phyloP scores from a whole-genome alignment of 805 yeast genomes.

The Ogataea degrootiae region DNA sequence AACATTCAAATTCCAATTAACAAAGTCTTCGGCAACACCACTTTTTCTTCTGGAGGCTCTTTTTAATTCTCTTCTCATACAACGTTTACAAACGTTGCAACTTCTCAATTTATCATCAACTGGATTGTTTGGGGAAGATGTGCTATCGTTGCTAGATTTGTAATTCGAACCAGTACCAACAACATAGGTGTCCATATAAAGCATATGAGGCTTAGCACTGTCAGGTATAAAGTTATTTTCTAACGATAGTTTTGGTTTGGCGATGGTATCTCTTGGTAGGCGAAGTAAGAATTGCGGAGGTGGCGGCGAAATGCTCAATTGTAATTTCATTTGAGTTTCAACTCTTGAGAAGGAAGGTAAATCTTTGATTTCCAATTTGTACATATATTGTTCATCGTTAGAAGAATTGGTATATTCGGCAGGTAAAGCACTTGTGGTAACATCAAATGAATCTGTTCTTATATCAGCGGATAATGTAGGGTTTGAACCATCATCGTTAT shows the following conservation, averaged over 20 bases:
- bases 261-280: constrained; percentile 80
- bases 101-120: constrained; percentile 25
- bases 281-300: constrained; percentile 72
- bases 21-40: constrained; percentile 66
- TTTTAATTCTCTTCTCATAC: constrained; percentile 89
- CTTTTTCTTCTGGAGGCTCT: constrained; percentile 90
- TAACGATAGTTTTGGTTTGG: constrained; percentile 79
- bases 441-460: constrained; percentile 20
- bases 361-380: constrained; percentile 48
- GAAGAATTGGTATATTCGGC: constrained; percentile 21
- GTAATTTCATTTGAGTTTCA: constrained; percentile 89
- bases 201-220: constrained; percentile 47
- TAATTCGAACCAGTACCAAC: constrained; percentile 30
- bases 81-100: constrained; percentile 79
- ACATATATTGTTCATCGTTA: constrained; percentile 28
- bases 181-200: constrained; percentile 77
- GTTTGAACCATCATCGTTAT: constrained; percentile 7
- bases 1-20: constrained; percentile 71
- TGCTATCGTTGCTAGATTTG: constrained; percentile 13
- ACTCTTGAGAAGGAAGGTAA: constrained; percentile 84
- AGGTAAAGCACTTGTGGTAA: constrained; percentile 26
- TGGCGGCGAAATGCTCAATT: constrained; percentile 64
- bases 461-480: constrained; percentile 2
- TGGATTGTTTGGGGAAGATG: background rate
- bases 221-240: constrained; percentile 41